Conservation (phyloP, 2,329 filamentous ascomycete genomes). For the Fusarium zealandicum region DNA sequence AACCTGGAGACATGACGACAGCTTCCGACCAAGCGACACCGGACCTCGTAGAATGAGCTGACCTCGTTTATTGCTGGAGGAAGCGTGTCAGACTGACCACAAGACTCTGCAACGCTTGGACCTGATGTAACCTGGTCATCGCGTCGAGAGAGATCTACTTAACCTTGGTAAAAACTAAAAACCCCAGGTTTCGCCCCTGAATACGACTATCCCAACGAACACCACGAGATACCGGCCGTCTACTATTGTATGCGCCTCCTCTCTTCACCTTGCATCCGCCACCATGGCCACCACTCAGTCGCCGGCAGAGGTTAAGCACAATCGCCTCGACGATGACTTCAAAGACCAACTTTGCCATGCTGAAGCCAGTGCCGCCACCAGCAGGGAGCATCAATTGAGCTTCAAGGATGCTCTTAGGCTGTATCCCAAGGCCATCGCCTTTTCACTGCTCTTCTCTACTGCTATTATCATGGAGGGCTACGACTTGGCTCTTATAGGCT, state of each 20-base stretch:
- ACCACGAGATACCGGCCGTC: conserved; percentile 6
- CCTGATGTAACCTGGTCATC: background rate
- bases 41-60: conserved; percentile 1
- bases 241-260: background rate
- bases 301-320: background rate
- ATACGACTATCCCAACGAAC: background rate
- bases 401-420: conserved; percentile 48
- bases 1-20: conserved; percentile 11
- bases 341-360: conserved; percentile 3
- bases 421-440: conserved; percentile 53
- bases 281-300: conserved; percentile 5
- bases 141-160: background rate
- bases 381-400: conserved; percentile 49
- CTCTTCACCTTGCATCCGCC: conserved; percentile 10
- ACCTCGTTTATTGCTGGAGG: background rate
- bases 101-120: conserved; percentile 4
- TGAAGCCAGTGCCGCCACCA: conserved; percentile 48
- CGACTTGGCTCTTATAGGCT: conserved; percentile 51
- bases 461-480: conserved; percentile 53
- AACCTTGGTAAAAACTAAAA: background rate
- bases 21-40: background rate
- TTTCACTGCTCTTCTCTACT: conserved; percentile 52
- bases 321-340: background rate
- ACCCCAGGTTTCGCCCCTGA: conserved; percentile 3
- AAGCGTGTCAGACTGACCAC: background rate